These are phyloP conservation scores for Saccharomyces eubayanus DNA, from an alignment of 805 yeast genomes.

Conservation along the genomic window DNA sequence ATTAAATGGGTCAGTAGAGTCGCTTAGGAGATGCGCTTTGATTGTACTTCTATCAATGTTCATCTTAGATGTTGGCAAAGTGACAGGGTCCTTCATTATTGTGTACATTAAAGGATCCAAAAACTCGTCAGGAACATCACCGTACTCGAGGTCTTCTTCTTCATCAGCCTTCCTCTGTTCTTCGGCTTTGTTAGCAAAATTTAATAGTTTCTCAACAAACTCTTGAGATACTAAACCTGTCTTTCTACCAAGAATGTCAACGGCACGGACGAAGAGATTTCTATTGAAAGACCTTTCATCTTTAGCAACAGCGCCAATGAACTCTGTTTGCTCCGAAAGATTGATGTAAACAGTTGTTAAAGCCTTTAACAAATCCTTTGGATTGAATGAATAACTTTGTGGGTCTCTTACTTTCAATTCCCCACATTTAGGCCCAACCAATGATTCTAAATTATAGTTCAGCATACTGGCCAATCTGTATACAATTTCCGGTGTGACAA, in stretches of 20 bases:
- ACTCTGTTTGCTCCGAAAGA: constrained; percentile 53
- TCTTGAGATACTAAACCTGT: constrained; percentile 47
- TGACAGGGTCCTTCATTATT: constrained; percentile 92
- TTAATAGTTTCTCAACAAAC: constrained; percentile 41
- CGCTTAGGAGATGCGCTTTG: constrained; percentile 87
- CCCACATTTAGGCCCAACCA: constrained; percentile 92
- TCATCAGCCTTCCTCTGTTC: constrained; percentile 52
- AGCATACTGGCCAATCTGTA: constrained; percentile 94
- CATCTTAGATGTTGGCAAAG: constrained; percentile 78
- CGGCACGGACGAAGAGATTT: constrained; percentile 62
- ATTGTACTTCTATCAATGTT: constrained; percentile 85
- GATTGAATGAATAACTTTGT: constrained; percentile 73
- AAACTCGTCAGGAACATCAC: constrained; percentile 93
- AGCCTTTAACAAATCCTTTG: constrained; percentile 58
- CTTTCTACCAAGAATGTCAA: constrained; percentile 47
- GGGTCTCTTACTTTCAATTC: constrained; percentile 81
- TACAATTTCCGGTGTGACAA: constrained; percentile 80
- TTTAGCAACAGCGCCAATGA: constrained; percentile 72
- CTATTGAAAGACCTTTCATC: constrained; percentile 85
- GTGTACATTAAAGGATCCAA: constrained; percentile 96
- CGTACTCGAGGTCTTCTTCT: constrained; percentile 78
- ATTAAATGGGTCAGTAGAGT: constrained; percentile 95
- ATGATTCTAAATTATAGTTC: constrained; percentile 81
- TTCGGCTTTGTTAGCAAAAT: constrained; percentile 63
- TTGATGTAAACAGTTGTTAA: constrained; percentile 71